Conservation (phyloP, 1,284 basidiomycete genomes). For the Retiboletus fuscus region DNA sequence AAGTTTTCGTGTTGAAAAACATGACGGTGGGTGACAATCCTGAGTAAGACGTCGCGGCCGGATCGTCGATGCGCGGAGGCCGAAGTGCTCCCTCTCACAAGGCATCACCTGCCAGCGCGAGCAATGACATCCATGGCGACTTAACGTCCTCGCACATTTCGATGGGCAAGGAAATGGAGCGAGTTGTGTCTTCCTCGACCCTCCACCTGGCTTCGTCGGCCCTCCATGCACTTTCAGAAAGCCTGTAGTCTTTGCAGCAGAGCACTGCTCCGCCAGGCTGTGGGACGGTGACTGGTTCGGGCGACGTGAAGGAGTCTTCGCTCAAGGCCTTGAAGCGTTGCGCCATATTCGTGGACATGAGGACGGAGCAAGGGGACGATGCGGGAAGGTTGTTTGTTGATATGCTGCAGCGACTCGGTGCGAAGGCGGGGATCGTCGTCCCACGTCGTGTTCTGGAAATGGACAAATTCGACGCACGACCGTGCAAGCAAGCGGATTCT, state of each 20-base stretch:
- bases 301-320: slow-evolving; percentile 36
- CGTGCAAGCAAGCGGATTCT: too few species aligned
- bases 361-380: slow-evolving; percentile 88
- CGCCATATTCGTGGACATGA: slow-evolving; percentile 89
- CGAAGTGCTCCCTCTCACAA: slow-evolving; percentile 12
- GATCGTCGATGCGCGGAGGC: background rate
- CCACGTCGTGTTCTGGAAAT: too few species aligned
- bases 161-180: slow-evolving; percentile 42
- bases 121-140: slow-evolving; percentile 24
- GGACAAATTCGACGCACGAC: too few species aligned
- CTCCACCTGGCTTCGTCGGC: slow-evolving; percentile 61
- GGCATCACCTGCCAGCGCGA: slow-evolving; percentile 7
- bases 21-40: too few species aligned
- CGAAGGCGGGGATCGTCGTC: slow-evolving; percentile 78
- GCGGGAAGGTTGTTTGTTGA: slow-evolving; percentile 85
- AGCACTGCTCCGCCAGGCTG: slow-evolving; percentile 53
- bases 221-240: slow-evolving; percentile 67
- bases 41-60: slow-evolving; percentile 3
- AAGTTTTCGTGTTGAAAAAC: slow-evolving; percentile 35
- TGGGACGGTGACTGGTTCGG: slow-evolving; percentile 36
- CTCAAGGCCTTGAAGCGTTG: too few species aligned
- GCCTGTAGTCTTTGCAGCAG: slow-evolving; percentile 60
- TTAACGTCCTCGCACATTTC: slow-evolving; percentile 40
- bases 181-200: slow-evolving; percentile 54
- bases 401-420: slow-evolving; percentile 85